Evolutionary conservation across 192 early-diverging fungal genomes (phyloP).

Genomic region (Piromyces finnis): DNA sequence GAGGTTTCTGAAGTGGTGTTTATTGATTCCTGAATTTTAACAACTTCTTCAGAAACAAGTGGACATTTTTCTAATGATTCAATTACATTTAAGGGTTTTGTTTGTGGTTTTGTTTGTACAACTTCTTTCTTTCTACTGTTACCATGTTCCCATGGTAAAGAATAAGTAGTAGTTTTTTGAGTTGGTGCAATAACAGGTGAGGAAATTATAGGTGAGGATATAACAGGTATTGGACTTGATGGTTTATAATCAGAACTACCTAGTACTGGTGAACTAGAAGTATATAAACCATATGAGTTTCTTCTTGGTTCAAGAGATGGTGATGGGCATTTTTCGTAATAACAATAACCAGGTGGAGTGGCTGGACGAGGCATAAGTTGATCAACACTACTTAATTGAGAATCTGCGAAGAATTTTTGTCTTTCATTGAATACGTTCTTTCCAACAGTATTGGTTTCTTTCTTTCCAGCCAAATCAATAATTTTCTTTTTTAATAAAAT

Average conservation of each 20-base stretch:
- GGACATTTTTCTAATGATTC: not conserved
- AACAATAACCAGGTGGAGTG: not conserved
- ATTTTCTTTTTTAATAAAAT: not conserved
- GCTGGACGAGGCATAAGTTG: not conserved
- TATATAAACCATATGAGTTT: not conserved
- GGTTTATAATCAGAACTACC: not conserved
- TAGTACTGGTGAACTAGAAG: not conserved
- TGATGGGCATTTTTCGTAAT: not conserved
- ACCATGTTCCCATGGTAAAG: not conserved
- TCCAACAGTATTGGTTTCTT: not conserved
- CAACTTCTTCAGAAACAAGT: not conserved
- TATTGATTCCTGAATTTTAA: no score
- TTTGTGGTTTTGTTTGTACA: not conserved
- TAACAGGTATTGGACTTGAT: not conserved
- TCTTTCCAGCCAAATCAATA: not conserved
- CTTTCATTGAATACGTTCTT: not conserved
- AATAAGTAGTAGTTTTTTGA: not conserved
- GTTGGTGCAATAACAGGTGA: not conserved
- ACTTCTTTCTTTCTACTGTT: not conserved
- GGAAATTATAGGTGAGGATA: no score
- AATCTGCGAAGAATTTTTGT: not conserved
- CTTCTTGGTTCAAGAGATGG: not conserved
- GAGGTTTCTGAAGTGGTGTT: no score
- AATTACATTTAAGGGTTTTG: not conserved
- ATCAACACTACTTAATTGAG: not conserved